Base-by-base conservation (phyloP, 371 early-diverging fungal genomes). In the Syncephalastrum monosporum region DNA sequence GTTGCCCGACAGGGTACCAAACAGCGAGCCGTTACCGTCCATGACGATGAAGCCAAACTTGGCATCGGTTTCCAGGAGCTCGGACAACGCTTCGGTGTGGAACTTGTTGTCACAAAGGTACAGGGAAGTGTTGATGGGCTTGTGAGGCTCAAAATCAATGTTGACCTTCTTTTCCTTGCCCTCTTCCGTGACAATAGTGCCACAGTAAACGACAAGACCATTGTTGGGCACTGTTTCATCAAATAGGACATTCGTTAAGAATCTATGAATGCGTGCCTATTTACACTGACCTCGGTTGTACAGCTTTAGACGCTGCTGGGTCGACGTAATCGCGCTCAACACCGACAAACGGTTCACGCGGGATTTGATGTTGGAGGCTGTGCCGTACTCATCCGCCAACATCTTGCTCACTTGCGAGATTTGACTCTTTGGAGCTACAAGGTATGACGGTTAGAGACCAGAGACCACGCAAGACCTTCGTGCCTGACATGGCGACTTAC, bases 81-180 rank as follows among this genome's bases (percentile, higher is more conserved):
- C 95, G 10, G 89, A 78, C 27, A 98, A 77, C 8, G 95, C 93
- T 66, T 99, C 98, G 2, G 97, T 97, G 69, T 99, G 99, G 88
- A 99, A 99, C 77, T 96, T 96, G 86, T 98, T 99, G 82, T 99
- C 99, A 79, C 99, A 99, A 64, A 98, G 85, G 75, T 99, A 99
- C 53, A 99, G 79, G 10, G 96, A 96, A 38, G 99, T 99, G 86
- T 99, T 99, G 83, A 99, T 94, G 54, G 99, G 97, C 80, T 98
- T 99, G 82, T 99, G 94, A 4, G 99, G 99, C 76, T 98, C 99
- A 70, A 99, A 95, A 71, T 96, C 99, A 58, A 99, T 94, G 76
- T 89, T 96, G 69, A 99, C 93, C 82, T 97, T 97, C 87, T 97
- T 98, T 71, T 99, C 99, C 75, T 99, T 99, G 67, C 97, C 97